Percentiles rank a stretch among this genome's conserved stretches.
These are phyloP conservation scores for Calonectria montana DNA, from an alignment of 2,329 filamentous ascomycete genomes.

Conservation along the genomic window DNA sequence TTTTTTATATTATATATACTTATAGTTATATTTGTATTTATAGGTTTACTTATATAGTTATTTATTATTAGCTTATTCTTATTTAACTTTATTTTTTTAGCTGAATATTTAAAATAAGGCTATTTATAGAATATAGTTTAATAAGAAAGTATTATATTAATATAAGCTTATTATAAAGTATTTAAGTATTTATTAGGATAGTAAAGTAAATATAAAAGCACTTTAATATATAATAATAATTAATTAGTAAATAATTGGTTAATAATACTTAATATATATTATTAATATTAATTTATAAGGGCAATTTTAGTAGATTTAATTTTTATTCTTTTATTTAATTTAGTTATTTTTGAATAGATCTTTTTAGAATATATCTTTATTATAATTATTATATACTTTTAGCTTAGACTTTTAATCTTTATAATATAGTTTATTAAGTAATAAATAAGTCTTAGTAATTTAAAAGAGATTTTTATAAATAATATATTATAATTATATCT, in stretches of 20 bases:
- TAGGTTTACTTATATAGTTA: background rate
- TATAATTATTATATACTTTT: background rate
- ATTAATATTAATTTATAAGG: background rate
- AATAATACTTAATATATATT: conserved; percentile 11
- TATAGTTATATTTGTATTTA: background rate
- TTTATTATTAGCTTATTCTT: background rate
- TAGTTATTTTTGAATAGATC: background rate
- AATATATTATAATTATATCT: conserved; percentile 16
- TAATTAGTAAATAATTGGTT: conserved; percentile 6
- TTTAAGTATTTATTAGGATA: conserved; percentile 11
- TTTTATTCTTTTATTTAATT: background rate
- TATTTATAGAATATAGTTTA: conserved; percentile 3
- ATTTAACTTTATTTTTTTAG: background rate
- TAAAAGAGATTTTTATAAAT: conserved; percentile 13
- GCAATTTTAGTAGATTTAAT: background rate
- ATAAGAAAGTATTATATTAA: conserved; percentile 16
- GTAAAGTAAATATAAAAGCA: conserved; percentile 1
- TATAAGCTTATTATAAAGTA: conserved; percentile 2
- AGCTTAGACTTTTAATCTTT: background rate
- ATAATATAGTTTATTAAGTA: background rate
- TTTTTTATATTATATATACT: background rate
- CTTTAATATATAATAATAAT: conserved; percentile 1
- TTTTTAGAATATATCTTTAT: background rate
- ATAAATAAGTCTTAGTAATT: conserved; percentile 11
- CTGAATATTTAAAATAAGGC: background rate